Conservation (phyloP, 2,329 filamentous ascomycete genomes). For the Neoascochyta sp. region DNA sequence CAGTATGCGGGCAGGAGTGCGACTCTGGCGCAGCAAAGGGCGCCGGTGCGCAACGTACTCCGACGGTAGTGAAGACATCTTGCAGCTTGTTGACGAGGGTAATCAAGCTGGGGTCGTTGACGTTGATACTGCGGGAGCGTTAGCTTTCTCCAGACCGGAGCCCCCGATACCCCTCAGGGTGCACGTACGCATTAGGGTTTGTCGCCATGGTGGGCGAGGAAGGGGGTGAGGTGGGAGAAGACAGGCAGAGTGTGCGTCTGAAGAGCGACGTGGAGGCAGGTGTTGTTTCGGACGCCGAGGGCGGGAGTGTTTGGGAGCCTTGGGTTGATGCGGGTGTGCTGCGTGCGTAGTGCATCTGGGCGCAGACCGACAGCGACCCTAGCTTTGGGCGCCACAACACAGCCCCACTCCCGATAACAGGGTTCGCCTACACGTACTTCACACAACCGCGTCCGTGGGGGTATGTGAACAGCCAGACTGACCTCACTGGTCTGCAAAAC, state of each 20-base stretch:
- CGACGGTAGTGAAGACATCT: conserved; percentile 98
- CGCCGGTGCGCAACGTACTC: conserved; percentile 62
- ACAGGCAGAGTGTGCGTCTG: conserved; percentile 4
- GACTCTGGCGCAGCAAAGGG: conserved; percentile 1
- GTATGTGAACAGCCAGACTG: no score
- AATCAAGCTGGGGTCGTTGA: conserved; percentile 67
- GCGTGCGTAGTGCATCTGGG: no score
- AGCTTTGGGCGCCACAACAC: no score
- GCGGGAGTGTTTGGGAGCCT: conserved; percentile 18
- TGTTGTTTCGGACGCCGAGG: conserved; percentile 13
- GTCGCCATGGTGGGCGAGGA: conserved; percentile 38
- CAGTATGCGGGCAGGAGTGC: conserved; percentile 18
- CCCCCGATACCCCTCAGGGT: conserved; percentile 11
- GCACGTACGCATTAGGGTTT: conserved; percentile 41
- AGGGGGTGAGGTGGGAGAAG: conserved; percentile 3
- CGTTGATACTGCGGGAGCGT: conserved; percentile 57
- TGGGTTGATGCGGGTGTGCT: no score
- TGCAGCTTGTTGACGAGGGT: conserved; percentile 97
- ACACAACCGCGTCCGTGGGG: no score
- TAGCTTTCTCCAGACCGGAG: conserved; percentile 22
- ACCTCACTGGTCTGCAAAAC: no score
- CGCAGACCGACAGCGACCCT: no score
- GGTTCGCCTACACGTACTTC: no score
- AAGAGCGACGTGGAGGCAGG: conserved; percentile 5
- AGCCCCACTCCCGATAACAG: no score